These are phyloP conservation scores for Nemania sp. DNA, from an alignment of 2,329 filamentous ascomycete genomes.

Conservation along the genomic window DNA sequence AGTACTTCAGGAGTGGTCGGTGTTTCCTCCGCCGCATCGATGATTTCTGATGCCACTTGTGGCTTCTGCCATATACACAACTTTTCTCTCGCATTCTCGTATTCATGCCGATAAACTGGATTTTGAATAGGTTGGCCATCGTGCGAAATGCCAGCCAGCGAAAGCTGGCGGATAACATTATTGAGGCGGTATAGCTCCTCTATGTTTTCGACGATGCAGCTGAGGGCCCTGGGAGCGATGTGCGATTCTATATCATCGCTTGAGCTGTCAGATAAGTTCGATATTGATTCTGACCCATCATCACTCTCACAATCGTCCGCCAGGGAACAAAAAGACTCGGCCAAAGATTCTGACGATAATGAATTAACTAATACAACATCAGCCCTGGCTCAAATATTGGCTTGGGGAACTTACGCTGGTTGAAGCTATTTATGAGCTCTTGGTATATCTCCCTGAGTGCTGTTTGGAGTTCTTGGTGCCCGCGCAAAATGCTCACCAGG, in stretches of 20 bases:
- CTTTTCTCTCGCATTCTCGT: conserved; percentile 9
- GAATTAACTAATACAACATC: background rate
- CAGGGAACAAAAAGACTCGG: background rate
- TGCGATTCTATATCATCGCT: background rate
- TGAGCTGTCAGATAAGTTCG: background rate
- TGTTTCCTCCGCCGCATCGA: background rate
- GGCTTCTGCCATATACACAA: conserved; percentile 4
- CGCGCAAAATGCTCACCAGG: background rate
- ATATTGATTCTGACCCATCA: background rate
- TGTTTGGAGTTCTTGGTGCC: background rate
- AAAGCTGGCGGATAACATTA: conserved; percentile 7
- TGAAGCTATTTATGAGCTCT: conserved; percentile 1
- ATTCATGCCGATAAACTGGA: background rate
- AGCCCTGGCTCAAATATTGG: background rate
- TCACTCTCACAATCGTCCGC: background rate
- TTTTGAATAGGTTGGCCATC: background rate
- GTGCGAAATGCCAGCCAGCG: background rate
- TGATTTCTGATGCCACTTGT: background rate
- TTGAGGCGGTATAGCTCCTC: conserved; percentile 7
- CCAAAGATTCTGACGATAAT: background rate
- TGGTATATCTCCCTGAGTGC: conserved; percentile 7
- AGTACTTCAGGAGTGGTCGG: background rate
- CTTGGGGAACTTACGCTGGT: conserved; percentile 1
- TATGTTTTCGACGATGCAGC: conserved; percentile 8
- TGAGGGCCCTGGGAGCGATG: background rate